phyloP scores from a whole-genome alignment of 2,329 filamentous ascomycete genomes.

The Annulohypoxylon truncatum region DNA sequence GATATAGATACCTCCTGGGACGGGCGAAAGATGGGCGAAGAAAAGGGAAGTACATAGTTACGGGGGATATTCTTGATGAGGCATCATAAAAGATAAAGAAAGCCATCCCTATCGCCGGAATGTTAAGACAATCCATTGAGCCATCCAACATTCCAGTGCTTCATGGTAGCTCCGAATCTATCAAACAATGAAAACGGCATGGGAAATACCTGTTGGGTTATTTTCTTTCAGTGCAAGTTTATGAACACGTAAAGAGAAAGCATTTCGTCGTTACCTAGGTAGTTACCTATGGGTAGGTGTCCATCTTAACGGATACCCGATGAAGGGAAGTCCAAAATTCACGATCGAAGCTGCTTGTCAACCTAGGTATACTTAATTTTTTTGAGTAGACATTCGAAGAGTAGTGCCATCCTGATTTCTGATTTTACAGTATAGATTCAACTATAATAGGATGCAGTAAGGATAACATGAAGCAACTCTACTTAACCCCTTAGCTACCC shows the following conservation, averaged over 20 bases:
- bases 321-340: not conserved
- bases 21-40: constrained; percentile 17
- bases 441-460: not conserved
- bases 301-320: not conserved
- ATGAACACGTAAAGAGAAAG: not conserved
- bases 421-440: not conserved
- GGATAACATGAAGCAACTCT: not conserved
- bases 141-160: constrained; percentile 37
- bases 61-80: constrained; percentile 43
- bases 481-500: constrained; percentile 10
- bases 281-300: not conserved
- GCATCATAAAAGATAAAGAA: constrained; percentile 42
- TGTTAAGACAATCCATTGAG: constrained; percentile 36
- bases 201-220: not conserved
- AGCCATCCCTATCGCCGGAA: constrained; percentile 33
- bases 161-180: not conserved
- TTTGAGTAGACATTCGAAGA: not conserved
- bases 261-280: not conserved
- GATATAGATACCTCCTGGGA: constrained; percentile 11
- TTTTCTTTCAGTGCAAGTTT: constrained; percentile 4
- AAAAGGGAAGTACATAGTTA: constrained; percentile 1
- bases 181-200: constrained; percentile 37
- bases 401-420: too few species aligned
- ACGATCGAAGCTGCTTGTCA: not conserved
- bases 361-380: not conserved